A percentile compares a stretch with the other conserved stretches of the same genome.
Evolutionary conservation across 495 filamentous ascomycete species (phyloP).

Genomic region (Margaritispora aquatica): DNA sequence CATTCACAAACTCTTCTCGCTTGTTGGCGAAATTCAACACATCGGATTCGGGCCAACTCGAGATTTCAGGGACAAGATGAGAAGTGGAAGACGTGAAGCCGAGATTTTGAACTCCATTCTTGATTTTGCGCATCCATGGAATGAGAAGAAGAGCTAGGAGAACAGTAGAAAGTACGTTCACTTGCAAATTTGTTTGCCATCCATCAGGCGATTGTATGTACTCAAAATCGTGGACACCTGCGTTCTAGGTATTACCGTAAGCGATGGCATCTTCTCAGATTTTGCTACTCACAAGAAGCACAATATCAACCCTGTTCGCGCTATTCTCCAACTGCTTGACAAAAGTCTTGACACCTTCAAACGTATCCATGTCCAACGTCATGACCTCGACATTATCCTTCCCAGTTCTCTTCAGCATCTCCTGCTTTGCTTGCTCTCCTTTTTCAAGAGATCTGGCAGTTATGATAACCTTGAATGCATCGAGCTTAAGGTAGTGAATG

Average conservation of each 20-base stretch:
- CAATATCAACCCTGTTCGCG: constrained; percentile 19
- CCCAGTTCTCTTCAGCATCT: constrained; percentile 32
- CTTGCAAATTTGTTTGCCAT: constrained; percentile 21
- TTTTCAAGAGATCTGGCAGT: constrained; percentile 34
- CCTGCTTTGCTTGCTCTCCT: constrained; percentile 32
- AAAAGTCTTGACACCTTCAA: constrained; percentile 18
- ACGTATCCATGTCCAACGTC: constrained; percentile 45
- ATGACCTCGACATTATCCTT: constrained; percentile 51
- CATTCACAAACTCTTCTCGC: background rate
- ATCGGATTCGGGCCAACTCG: background rate
- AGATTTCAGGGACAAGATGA: background rate
- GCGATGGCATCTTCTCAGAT: constrained; percentile 3
- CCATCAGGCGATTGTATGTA: constrained; percentile 7
- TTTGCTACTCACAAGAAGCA: constrained; percentile 22
- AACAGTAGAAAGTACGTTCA: constrained; percentile 20
- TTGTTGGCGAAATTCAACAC: background rate
- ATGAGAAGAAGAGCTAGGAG: constrained; percentile 22
- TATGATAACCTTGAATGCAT: constrained; percentile 38
- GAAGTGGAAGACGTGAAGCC: background rate
- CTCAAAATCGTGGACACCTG: background rate
- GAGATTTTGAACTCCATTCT: constrained; percentile 17
- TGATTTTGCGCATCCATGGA: constrained; percentile 23
- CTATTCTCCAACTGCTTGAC: constrained; percentile 14
- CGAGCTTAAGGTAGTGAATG: constrained; percentile 35
- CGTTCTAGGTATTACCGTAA: background rate